Conservation (phyloP, 176 grass and related monocot genomes). For the Cenchrus purpureus region DNA sequence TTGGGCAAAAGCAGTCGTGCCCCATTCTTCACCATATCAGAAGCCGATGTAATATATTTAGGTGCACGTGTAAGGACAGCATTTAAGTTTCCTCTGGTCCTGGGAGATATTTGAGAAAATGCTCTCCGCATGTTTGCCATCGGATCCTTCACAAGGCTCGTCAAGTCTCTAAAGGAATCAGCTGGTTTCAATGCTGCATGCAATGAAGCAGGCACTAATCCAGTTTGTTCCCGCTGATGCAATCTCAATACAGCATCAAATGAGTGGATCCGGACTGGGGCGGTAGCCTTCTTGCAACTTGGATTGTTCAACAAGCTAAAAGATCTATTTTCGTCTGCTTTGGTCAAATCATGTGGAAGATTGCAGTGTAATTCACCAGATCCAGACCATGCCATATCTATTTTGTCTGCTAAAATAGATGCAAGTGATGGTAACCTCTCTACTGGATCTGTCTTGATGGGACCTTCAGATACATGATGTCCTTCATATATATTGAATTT, state of each 20-base stretch:
- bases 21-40: constrained; percentile 62
- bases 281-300: constrained; percentile 51
- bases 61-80: constrained; percentile 53
- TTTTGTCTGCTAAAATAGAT: constrained; percentile 87
- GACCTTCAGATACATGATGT: constrained; percentile 31
- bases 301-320: constrained; percentile 39
- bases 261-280: constrained; percentile 80
- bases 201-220: constrained; percentile 55
- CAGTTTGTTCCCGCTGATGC: constrained; percentile 53
- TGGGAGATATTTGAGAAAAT: constrained; percentile 78
- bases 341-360: constrained; percentile 44
- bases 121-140: constrained; percentile 71
- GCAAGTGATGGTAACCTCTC: constrained; percentile 60
- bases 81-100: constrained; percentile 64
- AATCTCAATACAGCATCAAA: constrained; percentile 71
- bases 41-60: constrained; percentile 56
- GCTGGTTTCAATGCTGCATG: constrained; percentile 52
- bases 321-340: constrained; percentile 48
- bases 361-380: constrained; percentile 53
- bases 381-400: constrained; percentile 91
- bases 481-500: constrained; percentile 25
- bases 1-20: constrained; percentile 76
- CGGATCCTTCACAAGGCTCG: constrained; percentile 51
- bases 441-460: constrained; percentile 43
- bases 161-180: constrained; percentile 63